These are phyloP conservation scores for Trichophyton schoenleinii DNA, from an alignment of 2,329 filamentous ascomycete species.

Conservation along the genomic window DNA sequence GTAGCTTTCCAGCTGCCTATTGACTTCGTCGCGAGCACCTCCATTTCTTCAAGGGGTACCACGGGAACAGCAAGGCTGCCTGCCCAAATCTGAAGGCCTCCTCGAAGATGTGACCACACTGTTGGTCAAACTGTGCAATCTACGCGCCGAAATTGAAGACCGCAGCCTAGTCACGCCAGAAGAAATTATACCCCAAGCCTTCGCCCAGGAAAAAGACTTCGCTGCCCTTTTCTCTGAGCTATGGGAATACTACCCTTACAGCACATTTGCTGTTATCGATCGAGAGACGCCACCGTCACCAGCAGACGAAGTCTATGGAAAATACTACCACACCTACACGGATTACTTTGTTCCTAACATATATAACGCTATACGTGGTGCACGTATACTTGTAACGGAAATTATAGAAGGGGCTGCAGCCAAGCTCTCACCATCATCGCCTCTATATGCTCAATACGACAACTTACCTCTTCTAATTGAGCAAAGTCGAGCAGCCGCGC, in stretches of 20 bases:
- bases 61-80: neutral
- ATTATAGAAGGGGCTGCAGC: constrained; percentile 30
- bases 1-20: constrained; percentile 9
- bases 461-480: constrained; percentile 22
- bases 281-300: neutral
- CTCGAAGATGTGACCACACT: constrained; percentile 21
- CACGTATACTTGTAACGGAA: constrained; percentile 43
- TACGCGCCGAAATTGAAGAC: constrained; percentile 23
- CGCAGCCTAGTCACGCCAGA: constrained; percentile 17
- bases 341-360: constrained; percentile 43
- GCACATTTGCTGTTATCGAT: neutral
- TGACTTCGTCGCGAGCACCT: constrained; percentile 4
- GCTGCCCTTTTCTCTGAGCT: constrained; percentile 21
- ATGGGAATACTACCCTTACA: constrained; percentile 20
- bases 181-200: constrained; percentile 23
- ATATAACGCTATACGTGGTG: constrained; percentile 50
- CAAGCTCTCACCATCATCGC: constrained; percentile 13
- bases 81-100: constrained; percentile 15
- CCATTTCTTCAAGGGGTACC: neutral
- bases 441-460: neutral
- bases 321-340: constrained; percentile 44
- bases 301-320: constrained; percentile 28
- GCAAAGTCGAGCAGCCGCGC: constrained; percentile 19
- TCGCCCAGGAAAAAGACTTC: constrained; percentile 24
- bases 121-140: constrained; percentile 21